Base-by-base conservation (phyloP, 768 basidiomycete species). In the Coprinopsis strossmayeri region DNA sequence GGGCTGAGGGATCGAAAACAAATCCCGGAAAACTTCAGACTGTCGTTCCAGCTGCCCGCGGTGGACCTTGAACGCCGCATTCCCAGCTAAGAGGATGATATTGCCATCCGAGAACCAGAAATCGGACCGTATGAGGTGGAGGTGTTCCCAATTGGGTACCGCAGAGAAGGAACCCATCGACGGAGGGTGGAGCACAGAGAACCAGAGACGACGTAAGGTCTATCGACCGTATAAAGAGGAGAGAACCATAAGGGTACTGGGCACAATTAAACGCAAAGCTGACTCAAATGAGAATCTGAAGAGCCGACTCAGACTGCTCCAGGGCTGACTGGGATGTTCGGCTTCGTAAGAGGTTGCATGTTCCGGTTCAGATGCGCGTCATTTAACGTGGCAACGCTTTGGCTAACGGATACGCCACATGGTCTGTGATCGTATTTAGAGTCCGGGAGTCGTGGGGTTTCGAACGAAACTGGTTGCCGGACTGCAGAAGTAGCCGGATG, bases 91-190 rank as follows among this genome's bases (percentile, higher is more conserved):
- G 45, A 88, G 71, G 45, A 87, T 66, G 35, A 86, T 66, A 57
- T 86, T 88, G 10, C 86, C 86, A 55, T 88, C 86, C 0, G 64
- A 53, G 59, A 88, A 88, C 83, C 83, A 88, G 58, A 87, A 76
- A 54, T 84, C 81, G 1, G 82, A 77, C 21, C 70, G 68, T 42
- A 71, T 51, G 37, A 73, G 62, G 41, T 61, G 46, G 37, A 73
- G 62, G 41, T 61, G 46, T 11, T 50, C 42, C 43, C 49, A 44
- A 26, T 25, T 34, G 13, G 35, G 35, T 18, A 38, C 5, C 5
- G 9, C 10, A 18, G 35, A 10, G 17, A 38, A 38, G 9, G 35
- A 38, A 18, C 35, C 17, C 35, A 38, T 38, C 5, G 35, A 5
- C 35, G 11, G 17, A 38, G 18, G 35, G 10, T 5, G 17, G 35